Conservation (phyloP, 2,329 filamentous ascomycete genomes). For the Colletotrichum sojae region DNA sequence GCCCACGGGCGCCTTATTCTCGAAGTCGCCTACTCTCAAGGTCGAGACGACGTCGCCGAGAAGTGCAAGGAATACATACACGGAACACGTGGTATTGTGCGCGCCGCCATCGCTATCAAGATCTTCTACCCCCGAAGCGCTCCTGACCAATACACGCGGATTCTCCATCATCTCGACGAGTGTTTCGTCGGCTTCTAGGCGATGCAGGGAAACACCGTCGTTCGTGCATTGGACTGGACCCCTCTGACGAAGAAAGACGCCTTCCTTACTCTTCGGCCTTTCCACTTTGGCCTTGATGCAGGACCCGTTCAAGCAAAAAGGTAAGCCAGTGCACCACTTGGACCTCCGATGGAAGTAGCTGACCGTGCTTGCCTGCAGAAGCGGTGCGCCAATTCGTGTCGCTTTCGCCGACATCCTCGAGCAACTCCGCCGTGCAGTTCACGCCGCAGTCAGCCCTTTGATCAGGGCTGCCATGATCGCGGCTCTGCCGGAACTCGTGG, state of each 20-base stretch:
- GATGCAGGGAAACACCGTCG: not conserved
- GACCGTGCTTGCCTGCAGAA: not conserved
- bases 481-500: too few relatives aligned
- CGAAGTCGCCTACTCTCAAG: not conserved
- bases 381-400: too few relatives aligned
- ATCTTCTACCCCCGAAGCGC: not conserved
- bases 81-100: not conserved
- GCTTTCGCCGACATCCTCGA: too few relatives aligned
- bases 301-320: too few relatives aligned
- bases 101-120: constrained; percentile 6
- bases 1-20: not conserved
- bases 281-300: constrained; percentile 8
- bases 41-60: not conserved
- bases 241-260: not conserved
- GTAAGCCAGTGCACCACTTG: not conserved
- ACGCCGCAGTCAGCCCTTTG: too few relatives aligned
- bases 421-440: too few relatives aligned
- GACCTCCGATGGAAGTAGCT: not conserved
- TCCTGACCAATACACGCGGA: not conserved
- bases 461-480: too few relatives aligned
- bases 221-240: not conserved
- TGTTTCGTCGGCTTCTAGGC: constrained; percentile 13
- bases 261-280: not conserved
- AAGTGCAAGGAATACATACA: not conserved
- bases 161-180: constrained; percentile 1